phyloP scores from a whole-genome alignment of 1,284 basidiomycete genomes.

The Pascua guehoae region DNA sequence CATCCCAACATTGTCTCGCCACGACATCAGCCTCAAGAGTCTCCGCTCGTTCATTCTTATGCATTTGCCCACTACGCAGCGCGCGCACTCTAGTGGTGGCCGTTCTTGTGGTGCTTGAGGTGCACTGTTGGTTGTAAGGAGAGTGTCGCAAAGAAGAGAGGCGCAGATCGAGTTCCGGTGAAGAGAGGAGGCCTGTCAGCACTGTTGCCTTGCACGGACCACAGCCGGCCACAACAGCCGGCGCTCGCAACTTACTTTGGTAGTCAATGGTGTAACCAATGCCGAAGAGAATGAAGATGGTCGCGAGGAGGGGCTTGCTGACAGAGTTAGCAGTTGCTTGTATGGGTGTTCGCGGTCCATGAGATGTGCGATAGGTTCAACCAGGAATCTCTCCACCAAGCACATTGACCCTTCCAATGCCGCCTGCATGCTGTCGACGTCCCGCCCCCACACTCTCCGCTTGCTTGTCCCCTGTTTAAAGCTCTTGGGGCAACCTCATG shows the following conservation, averaged over 20 bases:
- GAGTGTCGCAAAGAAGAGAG: no score
- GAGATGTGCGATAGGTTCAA: slow-evolving; percentile 32
- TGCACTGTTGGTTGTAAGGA: slow-evolving; percentile 30
- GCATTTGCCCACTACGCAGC: slow-evolving; percentile 4
- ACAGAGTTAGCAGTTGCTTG: not conserved
- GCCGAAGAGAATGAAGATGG: slow-evolving; percentile 67
- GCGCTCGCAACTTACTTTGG: slow-evolving; percentile 65
- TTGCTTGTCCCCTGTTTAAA: no score
- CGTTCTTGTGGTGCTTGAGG: slow-evolving; percentile 49
- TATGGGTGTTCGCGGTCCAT: no score
- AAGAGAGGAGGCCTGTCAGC: not conserved
- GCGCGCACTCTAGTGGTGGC: slow-evolving; percentile 35
- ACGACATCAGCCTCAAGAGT: no score
- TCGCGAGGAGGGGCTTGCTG: slow-evolving; percentile 60
- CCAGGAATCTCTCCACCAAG: no score
- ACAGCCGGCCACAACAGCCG: not conserved
- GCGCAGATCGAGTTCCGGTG: not conserved
- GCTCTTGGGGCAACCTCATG: no score
- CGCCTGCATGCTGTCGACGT: no score
- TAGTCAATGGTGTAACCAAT: slow-evolving; percentile 88
- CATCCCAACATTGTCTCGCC: no score
- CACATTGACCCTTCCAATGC: no score
- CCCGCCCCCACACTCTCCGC: no score
- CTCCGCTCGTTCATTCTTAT: not conserved
- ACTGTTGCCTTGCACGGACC: not conserved